Evolutionary conservation across 1,284 basidiomycete species (phyloP), one percentile per base, ranked within the genome.

Genomic region (Moesziomyces sp.): DNA sequence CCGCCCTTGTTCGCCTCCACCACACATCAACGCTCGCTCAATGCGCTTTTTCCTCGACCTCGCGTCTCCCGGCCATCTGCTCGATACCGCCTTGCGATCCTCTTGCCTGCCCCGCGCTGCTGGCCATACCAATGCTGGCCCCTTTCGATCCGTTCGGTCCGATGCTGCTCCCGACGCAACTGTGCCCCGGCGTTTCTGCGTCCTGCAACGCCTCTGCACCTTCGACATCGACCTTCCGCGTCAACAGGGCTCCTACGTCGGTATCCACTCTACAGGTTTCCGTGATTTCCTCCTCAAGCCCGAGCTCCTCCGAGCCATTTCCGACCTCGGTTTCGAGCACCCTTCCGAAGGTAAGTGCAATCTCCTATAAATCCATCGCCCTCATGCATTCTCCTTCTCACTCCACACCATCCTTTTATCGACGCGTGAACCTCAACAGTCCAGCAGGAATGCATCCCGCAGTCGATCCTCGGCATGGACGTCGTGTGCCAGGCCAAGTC

Each of bases 401-500:
- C 21, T 24, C 23, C 30, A n/a, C n/a, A n/a, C 23, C 8, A 33
- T 8, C 46, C 5, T 19, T 46, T 24, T 33, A n/a, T 26, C 18
- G 18, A 2, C 38, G 11, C 46, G 33, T 28, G 19, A 23, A 16
- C 21, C 16, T 9, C 46, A 26, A 54, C 84, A 98, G 97, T 99
- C 77, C 97, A 99, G 88, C 97, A 99, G 87, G 97, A 99, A 88
- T 99, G 97, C 86, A 99, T 99, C 79, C 97, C 97, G 57, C 97
- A 99, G 87, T 96, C 97, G 65, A 97, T 99, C 78, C 89, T 99
- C 55, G 96, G 97, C 74, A 99, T 98, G 93, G 97, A 99, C 84
- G 96, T 99, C 53, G 89, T 99, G 57, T 99, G 97, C 86, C 97
- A 99, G 87, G 97, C 97, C 79, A 99, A 99, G 87, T 99, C 97